Evolutionary conservation across 2,329 filamentous ascomycete genomes (phyloP).

Genomic region (Colletotrichum lindemuthianum): DNA sequence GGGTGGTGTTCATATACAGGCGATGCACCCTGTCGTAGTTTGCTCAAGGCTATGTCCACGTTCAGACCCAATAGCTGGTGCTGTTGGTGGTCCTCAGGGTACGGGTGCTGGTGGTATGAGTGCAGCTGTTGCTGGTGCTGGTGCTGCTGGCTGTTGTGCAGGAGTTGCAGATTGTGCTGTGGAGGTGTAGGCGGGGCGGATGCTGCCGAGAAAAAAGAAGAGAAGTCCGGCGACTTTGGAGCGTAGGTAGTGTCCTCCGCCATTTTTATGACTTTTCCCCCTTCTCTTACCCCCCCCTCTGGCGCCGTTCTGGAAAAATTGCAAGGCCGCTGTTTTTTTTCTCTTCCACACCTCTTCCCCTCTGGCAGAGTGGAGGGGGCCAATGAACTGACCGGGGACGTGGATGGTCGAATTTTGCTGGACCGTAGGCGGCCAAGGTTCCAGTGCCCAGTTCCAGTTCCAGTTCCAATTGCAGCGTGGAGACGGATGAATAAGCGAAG

Average conservation of each 20-base stretch:
- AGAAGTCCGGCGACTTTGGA: conserved; percentile 69
- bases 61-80: conserved; percentile 7
- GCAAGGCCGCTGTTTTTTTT: conserved; percentile 26
- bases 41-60: conserved; percentile 3
- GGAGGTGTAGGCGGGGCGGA: conserved; percentile 42
- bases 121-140: conserved; percentile 15
- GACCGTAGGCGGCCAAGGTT: conserved; percentile 9
- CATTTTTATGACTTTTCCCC: conserved; percentile 47
- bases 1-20: conserved; percentile 36
- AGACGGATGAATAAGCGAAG: conserved; percentile 33
- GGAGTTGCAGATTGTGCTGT: conserved; percentile 40
- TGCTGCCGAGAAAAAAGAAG: conserved; percentile 59
- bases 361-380: conserved; percentile 7
- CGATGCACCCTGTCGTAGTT: conserved; percentile 29
- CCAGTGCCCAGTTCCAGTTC: conserved; percentile 7
- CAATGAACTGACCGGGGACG: conserved; percentile 20
- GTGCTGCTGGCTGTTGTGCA: conserved; percentile 32
- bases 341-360: neutral
- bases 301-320: conserved; percentile 29
- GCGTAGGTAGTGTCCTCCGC: conserved; percentile 62
- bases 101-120: conserved; percentile 40
- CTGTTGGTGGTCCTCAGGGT: conserved; percentile 38
- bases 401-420: conserved; percentile 10
- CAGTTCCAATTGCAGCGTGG: conserved; percentile 15
- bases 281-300: conserved; percentile 8